These are phyloP conservation scores for Murraya koenigii DNA, from an alignment of 345 rosid species.

Conservation along the genomic window DNA sequence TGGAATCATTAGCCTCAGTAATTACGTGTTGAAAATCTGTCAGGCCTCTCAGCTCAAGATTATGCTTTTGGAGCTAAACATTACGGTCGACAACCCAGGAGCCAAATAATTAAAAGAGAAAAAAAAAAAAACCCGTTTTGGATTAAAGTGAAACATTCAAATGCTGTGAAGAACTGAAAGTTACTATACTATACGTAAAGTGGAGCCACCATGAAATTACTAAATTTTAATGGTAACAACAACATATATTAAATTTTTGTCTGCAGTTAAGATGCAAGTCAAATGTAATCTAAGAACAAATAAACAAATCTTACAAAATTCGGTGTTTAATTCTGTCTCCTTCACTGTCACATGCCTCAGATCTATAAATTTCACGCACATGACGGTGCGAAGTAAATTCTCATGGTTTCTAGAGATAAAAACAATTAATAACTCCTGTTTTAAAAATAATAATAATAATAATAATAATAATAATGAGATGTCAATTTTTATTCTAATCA, in stretches of 20 bases:
- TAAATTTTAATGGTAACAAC: not conserved
- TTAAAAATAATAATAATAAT: too few species aligned
- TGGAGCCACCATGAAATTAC: not conserved
- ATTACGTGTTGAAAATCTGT: conserved; percentile 25
- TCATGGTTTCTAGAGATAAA: not conserved
- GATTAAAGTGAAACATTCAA: not conserved
- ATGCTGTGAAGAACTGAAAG: not conserved
- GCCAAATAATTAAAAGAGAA: not conserved
- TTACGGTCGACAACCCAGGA: too few species aligned
- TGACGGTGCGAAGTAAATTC: not conserved
- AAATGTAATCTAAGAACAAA: conserved; percentile 4
- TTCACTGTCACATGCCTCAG: not conserved
- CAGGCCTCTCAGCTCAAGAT: too few species aligned
- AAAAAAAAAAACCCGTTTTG: not conserved
- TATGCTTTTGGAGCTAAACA: too few species aligned
- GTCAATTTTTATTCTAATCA: not conserved
- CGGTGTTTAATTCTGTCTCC: not conserved
- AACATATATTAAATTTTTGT: not conserved
- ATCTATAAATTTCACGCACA: not conserved
- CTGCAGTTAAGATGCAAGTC: conserved; percentile 18
- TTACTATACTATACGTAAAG: too few species aligned
- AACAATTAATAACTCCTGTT: not conserved
- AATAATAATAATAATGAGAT: not conserved
- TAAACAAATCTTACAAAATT: not conserved
- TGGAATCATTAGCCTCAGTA: conserved; percentile 5